Evolutionary conservation across 2,329 filamentous ascomycete genomes (phyloP).

Genomic region (Canariomyces notabilis): DNA sequence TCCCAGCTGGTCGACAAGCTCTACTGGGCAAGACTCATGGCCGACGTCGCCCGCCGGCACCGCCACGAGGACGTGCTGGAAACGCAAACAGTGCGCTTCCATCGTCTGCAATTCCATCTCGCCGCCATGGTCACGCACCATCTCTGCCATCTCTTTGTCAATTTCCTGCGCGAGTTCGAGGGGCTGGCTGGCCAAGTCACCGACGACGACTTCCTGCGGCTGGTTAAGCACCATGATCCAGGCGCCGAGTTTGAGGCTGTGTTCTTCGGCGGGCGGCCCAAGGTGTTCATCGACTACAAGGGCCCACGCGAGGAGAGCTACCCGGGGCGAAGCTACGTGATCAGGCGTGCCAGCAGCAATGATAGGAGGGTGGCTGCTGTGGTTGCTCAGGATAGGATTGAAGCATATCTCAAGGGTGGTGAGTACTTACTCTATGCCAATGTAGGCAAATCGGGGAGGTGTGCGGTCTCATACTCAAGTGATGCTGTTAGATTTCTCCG

Average conservation of each 20-base stretch:
- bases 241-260: constrained; percentile 21
- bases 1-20: constrained; percentile 19
- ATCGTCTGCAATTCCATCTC: constrained; percentile 20
- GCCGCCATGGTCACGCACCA: constrained; percentile 20
- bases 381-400: constrained; percentile 17
- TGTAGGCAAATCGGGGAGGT: no score
- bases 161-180: constrained; percentile 15
- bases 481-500: constrained; percentile 15
- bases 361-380: constrained; percentile 15
- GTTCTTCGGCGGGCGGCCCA: constrained; percentile 21
- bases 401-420: constrained; percentile 22
- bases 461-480: neutral
- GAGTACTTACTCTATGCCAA: no score
- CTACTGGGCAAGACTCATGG: constrained; percentile 20
- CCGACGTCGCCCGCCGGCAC: constrained; percentile 15
- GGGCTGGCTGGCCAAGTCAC: constrained; percentile 9
- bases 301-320: constrained; percentile 8
- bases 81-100: constrained; percentile 12
- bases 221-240: constrained; percentile 19
- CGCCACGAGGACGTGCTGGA: constrained; percentile 6
- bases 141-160: constrained; percentile 21
- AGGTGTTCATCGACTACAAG: constrained; percentile 18
- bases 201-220: constrained; percentile 16
- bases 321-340: constrained; percentile 17
- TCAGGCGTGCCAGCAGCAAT: constrained; percentile 11